These are phyloP conservation scores for Cucurbita maxima DNA, from an alignment of 306 rosid species.

Conservation along the genomic window DNA sequence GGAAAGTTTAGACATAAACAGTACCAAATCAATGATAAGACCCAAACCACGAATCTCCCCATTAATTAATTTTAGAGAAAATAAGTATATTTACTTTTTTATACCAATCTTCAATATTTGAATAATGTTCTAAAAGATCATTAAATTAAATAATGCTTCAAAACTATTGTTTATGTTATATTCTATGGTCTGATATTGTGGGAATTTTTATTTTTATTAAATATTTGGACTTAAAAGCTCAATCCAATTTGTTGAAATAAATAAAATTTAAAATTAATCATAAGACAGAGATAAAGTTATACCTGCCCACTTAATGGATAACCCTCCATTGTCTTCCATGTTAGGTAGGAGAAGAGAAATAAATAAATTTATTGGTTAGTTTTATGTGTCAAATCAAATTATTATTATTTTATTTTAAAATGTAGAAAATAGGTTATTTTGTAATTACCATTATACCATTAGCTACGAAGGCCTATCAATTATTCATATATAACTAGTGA, in stretches of 20 bases:
- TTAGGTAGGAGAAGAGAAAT: not conserved
- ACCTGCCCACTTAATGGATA: not conserved
- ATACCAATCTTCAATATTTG: not conserved
- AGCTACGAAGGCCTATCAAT: too few species aligned
- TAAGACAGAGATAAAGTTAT: not conserved
- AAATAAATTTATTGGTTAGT: too few species aligned
- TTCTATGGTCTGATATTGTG: not conserved
- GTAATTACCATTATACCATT: too few species aligned
- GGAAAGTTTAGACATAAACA: not conserved
- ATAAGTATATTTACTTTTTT: not conserved
- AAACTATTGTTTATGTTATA: not conserved
- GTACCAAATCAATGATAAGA: not conserved
- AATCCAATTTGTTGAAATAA: not conserved
- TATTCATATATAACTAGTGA: too few species aligned
- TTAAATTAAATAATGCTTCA: not conserved
- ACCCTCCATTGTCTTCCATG: not conserved
- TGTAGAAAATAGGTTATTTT: too few species aligned
- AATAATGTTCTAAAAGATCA: not conserved
- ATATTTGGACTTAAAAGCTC: not conserved
- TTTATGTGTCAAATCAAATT: too few species aligned
- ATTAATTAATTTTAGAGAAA: not conserved
- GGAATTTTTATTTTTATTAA: not conserved
- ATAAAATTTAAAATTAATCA: not conserved
- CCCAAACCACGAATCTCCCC: not conserved
- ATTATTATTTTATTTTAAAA: too few species aligned